Evolutionary conservation across 768 basidiomycete genomes (phyloP).

Genomic region (Lactarius pseudohatsudake): DNA sequence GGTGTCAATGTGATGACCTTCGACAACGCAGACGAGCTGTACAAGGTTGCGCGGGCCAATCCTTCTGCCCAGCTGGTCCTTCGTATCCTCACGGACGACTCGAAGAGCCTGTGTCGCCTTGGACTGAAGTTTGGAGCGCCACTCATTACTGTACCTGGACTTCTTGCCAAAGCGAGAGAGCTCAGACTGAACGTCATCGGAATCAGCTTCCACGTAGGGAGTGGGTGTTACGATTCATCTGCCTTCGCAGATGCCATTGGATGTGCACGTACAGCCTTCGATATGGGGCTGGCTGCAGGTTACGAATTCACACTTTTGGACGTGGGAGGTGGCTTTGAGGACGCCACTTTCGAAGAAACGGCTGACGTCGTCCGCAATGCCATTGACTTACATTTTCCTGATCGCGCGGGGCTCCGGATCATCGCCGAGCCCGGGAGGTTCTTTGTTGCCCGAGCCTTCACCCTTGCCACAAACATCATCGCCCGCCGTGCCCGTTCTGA

Average conservation of each 20-base stretch:
- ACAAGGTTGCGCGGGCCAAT: slow-evolving; percentile 84
- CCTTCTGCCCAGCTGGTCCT: slow-evolving; percentile 84
- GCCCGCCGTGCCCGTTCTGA: slow-evolving; percentile 67
- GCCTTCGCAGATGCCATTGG: slow-evolving; percentile 88
- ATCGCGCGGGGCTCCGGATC: slow-evolving; percentile 64
- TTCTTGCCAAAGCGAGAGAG: slow-evolving; percentile 77
- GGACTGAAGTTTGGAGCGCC: slow-evolving; percentile 97
- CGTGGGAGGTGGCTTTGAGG: slow-evolving; percentile 96
- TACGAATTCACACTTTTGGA: slow-evolving; percentile 85
- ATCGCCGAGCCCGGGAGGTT: slow-evolving; percentile 97
- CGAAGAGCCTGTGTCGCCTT: slow-evolving; percentile 88
- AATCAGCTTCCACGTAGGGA: slow-evolving; percentile 97
- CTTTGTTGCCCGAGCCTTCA: slow-evolving; percentile 91
- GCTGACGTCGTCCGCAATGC: slow-evolving; percentile 68
- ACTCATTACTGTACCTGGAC: slow-evolving; percentile 70
- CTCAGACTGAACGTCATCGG: slow-evolving; percentile 86
- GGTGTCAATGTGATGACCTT: slow-evolving; percentile 96
- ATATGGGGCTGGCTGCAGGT: slow-evolving; percentile 79
- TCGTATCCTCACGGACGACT: slow-evolving; percentile 97
- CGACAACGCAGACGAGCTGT: slow-evolving; percentile 94
- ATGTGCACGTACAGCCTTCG: slow-evolving; percentile 81
- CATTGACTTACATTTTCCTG: slow-evolving; percentile 78
- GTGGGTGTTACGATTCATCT: slow-evolving; percentile 90
- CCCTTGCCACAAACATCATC: slow-evolving; percentile 90
- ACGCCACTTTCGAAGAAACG: slow-evolving; percentile 77